Evolutionary conservation across 2,329 filamentous ascomycete species (phyloP), one percentile per base, ranked within the genome.

Genomic region (Epichloe bromicola): DNA sequence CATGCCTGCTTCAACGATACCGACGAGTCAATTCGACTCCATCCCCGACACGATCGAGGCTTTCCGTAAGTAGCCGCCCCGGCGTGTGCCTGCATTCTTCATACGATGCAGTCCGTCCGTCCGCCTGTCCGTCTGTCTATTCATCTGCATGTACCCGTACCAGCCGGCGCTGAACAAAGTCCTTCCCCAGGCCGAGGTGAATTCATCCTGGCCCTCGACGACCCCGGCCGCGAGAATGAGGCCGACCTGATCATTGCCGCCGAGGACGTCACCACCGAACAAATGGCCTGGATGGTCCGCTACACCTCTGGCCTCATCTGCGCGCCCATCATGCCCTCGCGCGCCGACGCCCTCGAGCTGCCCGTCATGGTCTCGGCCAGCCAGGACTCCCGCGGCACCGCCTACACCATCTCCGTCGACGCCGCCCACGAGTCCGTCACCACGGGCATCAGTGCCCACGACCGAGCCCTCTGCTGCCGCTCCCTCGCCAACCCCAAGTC

Each of bases 201-300:
- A 65, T 97, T 97, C 76, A 85, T 98, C 65, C 82, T 98, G 55
- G 91, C 96, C 38, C 87, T 98, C 63, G 93, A 98, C 74, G 86
- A 88, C 59, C 82, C 88, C 57, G 80, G 83, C 55, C 90, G 93
- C 68, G 93, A 98, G 70, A 98, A 98, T 68, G 93, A 98, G 77
- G 93, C 90, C 68, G 93, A 98, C 72, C 80, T 98, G 46, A 96
- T 97, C 69, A 94, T 97, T 64, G 88, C 93, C 58, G 91, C 89
- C 55, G 74, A 88, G 58, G 78, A 85, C 61, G 73, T 96, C 57
- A 95, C 91, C 8, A 77, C 89, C 23, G 79, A 86, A 57, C 91
- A 97, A 71, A 94, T 95, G 83, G 88, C 89, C 61, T 98, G 96
- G 74, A 84, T 98, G 78, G 80, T 98, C 67, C 88, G 89, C 62